A percentile compares a stretch with the other conserved stretches of the same genome.
These are phyloP conservation scores for Penicillium chermesinum DNA, from an alignment of 495 filamentous ascomycete genomes.

Conservation along the genomic window DNA sequence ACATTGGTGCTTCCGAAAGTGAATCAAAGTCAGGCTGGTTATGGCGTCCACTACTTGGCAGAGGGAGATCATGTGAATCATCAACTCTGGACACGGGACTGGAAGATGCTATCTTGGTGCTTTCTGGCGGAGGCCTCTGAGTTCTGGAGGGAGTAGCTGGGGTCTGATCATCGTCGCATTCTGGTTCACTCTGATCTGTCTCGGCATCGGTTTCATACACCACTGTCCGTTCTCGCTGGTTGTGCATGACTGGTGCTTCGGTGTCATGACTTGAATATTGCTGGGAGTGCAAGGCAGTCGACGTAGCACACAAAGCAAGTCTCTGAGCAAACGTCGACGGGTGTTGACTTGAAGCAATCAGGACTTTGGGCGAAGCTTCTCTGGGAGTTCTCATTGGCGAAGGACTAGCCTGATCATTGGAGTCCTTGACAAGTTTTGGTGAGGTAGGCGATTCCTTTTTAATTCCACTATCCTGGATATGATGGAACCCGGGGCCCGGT, in stretches of 20 bases:
- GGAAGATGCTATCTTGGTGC: not conserved
- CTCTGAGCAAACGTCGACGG: constrained; percentile 1
- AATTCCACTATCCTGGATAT: constrained; percentile 2
- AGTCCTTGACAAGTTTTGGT: constrained; percentile 1
- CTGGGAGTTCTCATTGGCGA: constrained; percentile 4
- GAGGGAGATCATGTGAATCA: constrained; percentile 36
- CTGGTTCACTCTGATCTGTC: constrained; percentile 30
- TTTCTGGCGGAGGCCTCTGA: not conserved
- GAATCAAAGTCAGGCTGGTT: constrained; percentile 8
- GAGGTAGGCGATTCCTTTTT: constrained; percentile 23
- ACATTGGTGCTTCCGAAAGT: constrained; percentile 26
- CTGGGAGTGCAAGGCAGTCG: not conserved
- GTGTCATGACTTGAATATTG: not conserved
- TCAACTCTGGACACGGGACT: constrained; percentile 7
- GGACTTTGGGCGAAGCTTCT: not conserved
- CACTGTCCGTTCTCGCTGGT: constrained; percentile 28
- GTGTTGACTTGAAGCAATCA: constrained; percentile 2
- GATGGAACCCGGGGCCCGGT: not conserved
- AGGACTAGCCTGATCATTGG: constrained; percentile 2
- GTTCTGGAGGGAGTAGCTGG: constrained; percentile 10
- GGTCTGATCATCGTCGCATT: constrained; percentile 14
- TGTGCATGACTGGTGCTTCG: not conserved
- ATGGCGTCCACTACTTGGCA: constrained; percentile 12
- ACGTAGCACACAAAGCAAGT: constrained; percentile 1
- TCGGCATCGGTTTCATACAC: constrained; percentile 46